Base-by-base conservation (phyloP, 306 rosid genomes). In the Bauhinia variegata region DNA sequence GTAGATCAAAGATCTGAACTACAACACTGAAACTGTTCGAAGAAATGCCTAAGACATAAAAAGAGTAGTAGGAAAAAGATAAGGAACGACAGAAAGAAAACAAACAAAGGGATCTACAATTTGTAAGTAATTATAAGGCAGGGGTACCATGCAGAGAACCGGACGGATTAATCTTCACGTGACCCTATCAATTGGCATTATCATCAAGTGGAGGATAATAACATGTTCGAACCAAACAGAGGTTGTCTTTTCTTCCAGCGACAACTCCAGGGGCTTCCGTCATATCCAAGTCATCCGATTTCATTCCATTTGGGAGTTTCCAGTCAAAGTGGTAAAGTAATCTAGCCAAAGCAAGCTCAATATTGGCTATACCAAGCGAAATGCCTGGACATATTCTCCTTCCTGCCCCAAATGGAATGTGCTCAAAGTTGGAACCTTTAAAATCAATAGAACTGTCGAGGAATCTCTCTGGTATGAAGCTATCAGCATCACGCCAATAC, bases 371-470 rank as follows among this genome's bases (percentile, higher is more conserved):
- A 11, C 61, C 75, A 23, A 70, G 37, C 23, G 67, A 7, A 2
- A 70, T 60, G 4, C 75, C 61, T 0, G 38, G 63, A 17, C 69
- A 61, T 2, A 61, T 61, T 46, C 69, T 71, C 43, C 69, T 61
- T 61, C 76, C 55, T 11, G 16, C 48, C 4, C 77, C 70, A 33
- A 72, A 72, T 3, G 70, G 70, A 1, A 52, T 53, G 41, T 2
- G 62, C 53, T 62, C 31, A 41, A 48, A 54, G 12, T 1, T 1
- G 16, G 14, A 11, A 11, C 74, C 65, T 31, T 10, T 56, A 5
- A 31, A 56, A 48, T 48, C 54, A 48, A 48, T 14, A 17, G 0
- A n/a, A 17, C 7, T 48, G 8, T 1, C 54, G 14, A 2, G 18
- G 19, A 15, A 48, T 23, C 54, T 48, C 10, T 48, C 54, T 13